These are phyloP conservation scores for Pisolithus marmoratus DNA, from an alignment of 768 basidiomycete species.

Conservation along the genomic window DNA sequence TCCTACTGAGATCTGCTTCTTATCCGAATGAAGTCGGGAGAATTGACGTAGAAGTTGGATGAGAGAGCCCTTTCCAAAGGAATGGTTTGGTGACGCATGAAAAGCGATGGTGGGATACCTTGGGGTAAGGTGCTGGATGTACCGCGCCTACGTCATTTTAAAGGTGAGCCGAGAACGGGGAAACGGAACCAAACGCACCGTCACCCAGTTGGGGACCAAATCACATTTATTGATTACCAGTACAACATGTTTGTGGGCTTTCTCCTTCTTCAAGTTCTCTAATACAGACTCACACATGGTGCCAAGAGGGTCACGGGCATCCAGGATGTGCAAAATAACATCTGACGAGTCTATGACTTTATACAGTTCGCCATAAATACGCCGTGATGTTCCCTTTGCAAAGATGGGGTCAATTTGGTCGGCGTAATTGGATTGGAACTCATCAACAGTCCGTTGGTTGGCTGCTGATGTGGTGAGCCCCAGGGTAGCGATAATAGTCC, in stretches of 20 bases:
- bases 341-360: conserved; percentile 99
- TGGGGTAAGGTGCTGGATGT: conserved; percentile 92
- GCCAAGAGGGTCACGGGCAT: conserved; percentile 92
- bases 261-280: conserved; percentile 92
- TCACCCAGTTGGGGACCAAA: conserved; percentile 97
- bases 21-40: conserved; percentile 94
- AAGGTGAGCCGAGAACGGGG: not conserved
- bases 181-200: conserved; percentile 49
- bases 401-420: conserved; percentile 88
- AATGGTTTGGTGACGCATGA: conserved; percentile 98
- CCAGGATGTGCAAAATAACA: conserved; percentile 90
- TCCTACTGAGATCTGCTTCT: conserved; percentile 98
- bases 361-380: conserved; percentile 97
- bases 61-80: conserved; percentile 97
- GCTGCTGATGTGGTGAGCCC: conserved; percentile 8
- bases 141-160: conserved; percentile 62
- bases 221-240: conserved; percentile 98
- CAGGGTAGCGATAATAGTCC: not conserved
- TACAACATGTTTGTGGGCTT: conserved; percentile 95
- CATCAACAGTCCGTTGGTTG: conserved; percentile 20
- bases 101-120: conserved; percentile 96
- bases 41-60: conserved; percentile 97
- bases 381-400: conserved; percentile 88
- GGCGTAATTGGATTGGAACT: conserved; percentile 57
- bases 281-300: conserved; percentile 93